A percentile compares a stretch with the other conserved stretches of the same genome.
phyloP scores from a whole-genome alignment of 352 stramenopile genomes.

The Pythium phragmitis region DNA sequence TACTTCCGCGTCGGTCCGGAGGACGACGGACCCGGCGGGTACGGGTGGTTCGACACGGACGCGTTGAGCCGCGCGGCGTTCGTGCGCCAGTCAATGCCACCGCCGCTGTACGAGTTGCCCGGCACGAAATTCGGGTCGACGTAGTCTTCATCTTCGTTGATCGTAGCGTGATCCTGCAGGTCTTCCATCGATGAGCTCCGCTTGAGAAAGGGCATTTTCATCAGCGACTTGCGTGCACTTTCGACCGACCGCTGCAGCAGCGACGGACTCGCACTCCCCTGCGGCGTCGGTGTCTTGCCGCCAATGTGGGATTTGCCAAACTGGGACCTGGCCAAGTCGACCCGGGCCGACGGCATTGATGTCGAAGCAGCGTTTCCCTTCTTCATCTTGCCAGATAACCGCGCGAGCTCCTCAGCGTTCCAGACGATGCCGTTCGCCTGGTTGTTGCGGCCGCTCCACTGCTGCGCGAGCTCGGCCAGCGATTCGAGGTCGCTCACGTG shows the following conservation, averaged over 20 bases:
- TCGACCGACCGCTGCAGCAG: conserved; percentile 14
- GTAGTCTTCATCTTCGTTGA: conserved; percentile 6
- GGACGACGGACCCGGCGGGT: conserved; percentile 9
- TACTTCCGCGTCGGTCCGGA: conserved; percentile 20
- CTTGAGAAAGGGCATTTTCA: conserved; percentile 22
- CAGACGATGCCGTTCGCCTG: conserved; percentile 20
- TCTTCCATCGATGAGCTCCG: conserved; percentile 24
- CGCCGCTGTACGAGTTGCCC: conserved; percentile 26
- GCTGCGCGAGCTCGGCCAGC: conserved; percentile 22
- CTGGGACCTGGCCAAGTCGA: no score
- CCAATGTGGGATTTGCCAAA: no score
- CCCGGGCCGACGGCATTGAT: conserved; percentile 1
- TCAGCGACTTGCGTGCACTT: conserved; percentile 11
- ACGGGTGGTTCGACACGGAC: conserved; percentile 12
- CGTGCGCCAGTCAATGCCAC: conserved; percentile 16
- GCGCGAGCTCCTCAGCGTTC: conserved; percentile 28
- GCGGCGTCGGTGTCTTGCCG: no score
- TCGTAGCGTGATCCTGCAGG: conserved; percentile 9
- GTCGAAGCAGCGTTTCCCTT: conserved; percentile 11
- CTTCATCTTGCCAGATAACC: conserved; percentile 18
- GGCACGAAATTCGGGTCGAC: conserved; percentile 19
- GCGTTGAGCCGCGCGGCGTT: conserved; percentile 20
- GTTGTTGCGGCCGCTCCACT: conserved; percentile 22
- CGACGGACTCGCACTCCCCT: neutral
- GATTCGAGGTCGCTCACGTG: conserved; percentile 23